Percentiles rank a stretch among this genome's conserved stretches.
These are phyloP conservation scores for Phaeosphaeria sp. DNA, from an alignment of 2,329 filamentous ascomycete species.

Conservation along the genomic window DNA sequence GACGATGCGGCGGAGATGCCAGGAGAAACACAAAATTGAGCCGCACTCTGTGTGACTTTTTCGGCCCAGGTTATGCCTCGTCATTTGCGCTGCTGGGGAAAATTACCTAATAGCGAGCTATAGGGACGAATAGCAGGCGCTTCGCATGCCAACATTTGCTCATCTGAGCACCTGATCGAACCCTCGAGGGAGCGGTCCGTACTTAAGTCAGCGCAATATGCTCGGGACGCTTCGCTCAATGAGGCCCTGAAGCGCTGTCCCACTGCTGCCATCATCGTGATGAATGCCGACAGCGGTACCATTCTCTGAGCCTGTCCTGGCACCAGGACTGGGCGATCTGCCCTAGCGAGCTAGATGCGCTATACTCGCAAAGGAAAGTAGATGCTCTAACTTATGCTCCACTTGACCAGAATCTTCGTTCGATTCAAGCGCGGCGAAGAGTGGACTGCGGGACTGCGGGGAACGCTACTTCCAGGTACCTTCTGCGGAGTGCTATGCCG, in stretches of 20 bases:
- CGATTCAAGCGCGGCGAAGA: conserved; percentile 17
- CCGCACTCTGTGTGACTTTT: conserved; percentile 35
- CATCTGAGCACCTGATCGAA: conserved; percentile 30
- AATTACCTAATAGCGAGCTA: conserved; percentile 46
- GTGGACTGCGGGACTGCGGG: conserved; percentile 25
- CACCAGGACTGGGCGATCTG: conserved; percentile 10
- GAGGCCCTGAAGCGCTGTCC: conserved; percentile 11
- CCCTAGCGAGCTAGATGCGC: conserved; percentile 14
- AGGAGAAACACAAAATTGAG: conserved; percentile 38
- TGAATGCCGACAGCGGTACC: not conserved
- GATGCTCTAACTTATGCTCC: conserved; percentile 17
- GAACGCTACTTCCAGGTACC: conserved; percentile 27
- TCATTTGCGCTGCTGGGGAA: conserved; percentile 35
- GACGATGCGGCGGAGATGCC: conserved; percentile 37
- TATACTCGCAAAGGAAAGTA: conserved; percentile 12
- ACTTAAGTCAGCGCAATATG: conserved; percentile 28
- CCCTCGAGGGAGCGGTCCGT: conserved; percentile 13
- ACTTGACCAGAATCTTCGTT: conserved; percentile 24
- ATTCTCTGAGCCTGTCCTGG: not conserved
- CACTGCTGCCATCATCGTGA: not conserved
- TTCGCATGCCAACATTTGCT: conserved; percentile 32
- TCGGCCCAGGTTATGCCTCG: conserved; percentile 26
- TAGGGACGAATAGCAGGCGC: conserved; percentile 41
- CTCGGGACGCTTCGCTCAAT: conserved; percentile 22
- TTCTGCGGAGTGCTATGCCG: not conserved